Percentiles rank a stretch among this genome's conserved stretches.
phyloP scores from a whole-genome alignment of 2,329 filamentous ascomycete genomes.

The Nemania bipapillata region DNA sequence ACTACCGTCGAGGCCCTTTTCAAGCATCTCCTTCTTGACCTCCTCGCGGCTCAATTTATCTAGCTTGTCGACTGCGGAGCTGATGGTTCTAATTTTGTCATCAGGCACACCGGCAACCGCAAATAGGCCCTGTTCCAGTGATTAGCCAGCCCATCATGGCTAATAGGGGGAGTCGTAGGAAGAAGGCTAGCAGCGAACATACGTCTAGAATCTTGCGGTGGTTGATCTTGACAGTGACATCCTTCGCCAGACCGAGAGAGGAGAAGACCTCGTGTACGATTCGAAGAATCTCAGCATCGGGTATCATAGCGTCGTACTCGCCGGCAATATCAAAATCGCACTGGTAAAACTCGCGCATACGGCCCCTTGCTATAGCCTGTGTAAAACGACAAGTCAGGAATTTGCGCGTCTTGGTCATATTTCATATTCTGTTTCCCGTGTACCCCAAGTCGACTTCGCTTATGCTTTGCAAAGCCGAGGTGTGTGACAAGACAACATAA shows the following conservation, averaged over 20 bases:
- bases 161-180: not conserved
- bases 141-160: slow-evolving; percentile 16
- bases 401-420: not conserved
- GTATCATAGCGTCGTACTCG: slow-evolving; percentile 76
- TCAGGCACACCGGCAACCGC: slow-evolving; percentile 79
- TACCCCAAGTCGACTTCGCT: not conserved
- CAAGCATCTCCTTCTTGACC: slow-evolving; percentile 79
- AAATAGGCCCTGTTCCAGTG: slow-evolving; percentile 67
- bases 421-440: not conserved
- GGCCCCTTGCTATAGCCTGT: slow-evolving; percentile 73
- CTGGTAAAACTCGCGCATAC: slow-evolving; percentile 83
- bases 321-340: slow-evolving; percentile 84
- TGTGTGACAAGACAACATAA: not conserved
- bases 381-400: slow-evolving; percentile 14
- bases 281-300: slow-evolving; percentile 77
- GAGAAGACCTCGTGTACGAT: slow-evolving; percentile 79
- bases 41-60: slow-evolving; percentile 81
- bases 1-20: slow-evolving; percentile 73
- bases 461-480: not conserved
- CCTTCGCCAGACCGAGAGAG: slow-evolving; percentile 71
- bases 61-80: slow-evolving; percentile 80
- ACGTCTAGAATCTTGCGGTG: slow-evolving; percentile 79
- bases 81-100: slow-evolving; percentile 78
- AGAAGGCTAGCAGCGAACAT: not conserved
- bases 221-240: slow-evolving; percentile 80